phyloP scores from a whole-genome alignment of 495 filamentous ascomycete species.

The Bathelium albidoporum region DNA sequence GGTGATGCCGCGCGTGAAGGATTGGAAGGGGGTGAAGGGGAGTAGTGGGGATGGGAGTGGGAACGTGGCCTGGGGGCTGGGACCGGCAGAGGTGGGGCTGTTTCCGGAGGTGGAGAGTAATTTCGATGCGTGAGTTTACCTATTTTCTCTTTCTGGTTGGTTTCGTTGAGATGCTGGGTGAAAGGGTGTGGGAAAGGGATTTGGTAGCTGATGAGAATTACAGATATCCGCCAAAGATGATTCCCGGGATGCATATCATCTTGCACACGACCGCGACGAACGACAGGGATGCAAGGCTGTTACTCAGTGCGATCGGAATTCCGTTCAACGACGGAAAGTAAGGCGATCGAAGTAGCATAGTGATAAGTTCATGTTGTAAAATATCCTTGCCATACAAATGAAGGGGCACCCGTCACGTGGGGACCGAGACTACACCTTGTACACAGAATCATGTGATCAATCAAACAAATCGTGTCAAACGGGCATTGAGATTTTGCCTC shows the following conservation, averaged over 20 bases:
- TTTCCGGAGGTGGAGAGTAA: conserved; percentile 93
- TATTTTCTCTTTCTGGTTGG: background rate
- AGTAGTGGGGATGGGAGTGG: conserved; percentile 71
- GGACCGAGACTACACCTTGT: too few species aligned
- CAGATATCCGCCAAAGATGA: conserved; percentile 83
- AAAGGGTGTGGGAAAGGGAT: background rate
- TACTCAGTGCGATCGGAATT: conserved; percentile 70
- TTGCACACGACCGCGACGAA: conserved; percentile 81
- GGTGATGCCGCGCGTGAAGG: conserved; percentile 88
- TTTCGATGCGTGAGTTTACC: conserved; percentile 66
- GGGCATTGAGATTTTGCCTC: too few species aligned
- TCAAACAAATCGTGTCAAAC: too few species aligned
- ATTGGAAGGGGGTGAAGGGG: conserved; percentile 76
- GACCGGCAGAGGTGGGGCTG: conserved; percentile 55
- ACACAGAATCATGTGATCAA: too few species aligned
- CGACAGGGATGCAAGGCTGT: conserved; percentile 79
- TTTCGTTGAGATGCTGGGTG: background rate
- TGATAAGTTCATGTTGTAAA: background rate
- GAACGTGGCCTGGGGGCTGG: conserved; percentile 74
- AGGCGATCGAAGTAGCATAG: conserved; percentile 33
- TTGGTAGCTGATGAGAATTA: conserved; percentile 7
- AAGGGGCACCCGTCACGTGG: too few species aligned
- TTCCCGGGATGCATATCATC: conserved; percentile 79
- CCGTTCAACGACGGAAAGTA: conserved; percentile 76
- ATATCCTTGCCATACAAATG: too few species aligned